These are phyloP conservation scores for Venturia effusa DNA, from an alignment of 2,329 filamentous ascomycete genomes.

Conservation along the genomic window DNA sequence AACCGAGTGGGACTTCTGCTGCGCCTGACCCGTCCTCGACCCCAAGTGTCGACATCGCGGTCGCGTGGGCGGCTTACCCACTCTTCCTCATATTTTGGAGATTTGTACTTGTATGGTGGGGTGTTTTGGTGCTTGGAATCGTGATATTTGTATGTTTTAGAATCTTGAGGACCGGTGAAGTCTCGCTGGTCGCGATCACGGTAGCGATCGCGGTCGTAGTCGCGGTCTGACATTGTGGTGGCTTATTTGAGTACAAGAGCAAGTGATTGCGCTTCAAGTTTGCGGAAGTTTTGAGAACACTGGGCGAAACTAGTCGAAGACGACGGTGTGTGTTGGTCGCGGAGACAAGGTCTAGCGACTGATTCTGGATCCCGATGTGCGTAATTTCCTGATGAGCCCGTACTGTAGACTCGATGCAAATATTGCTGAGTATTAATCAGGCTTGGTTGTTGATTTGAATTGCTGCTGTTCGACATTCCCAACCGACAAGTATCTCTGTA, in stretches of 20 bases:
- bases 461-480: background rate
- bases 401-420: background rate
- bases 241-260: background rate
- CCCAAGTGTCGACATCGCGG: background rate
- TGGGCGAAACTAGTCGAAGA: background rate
- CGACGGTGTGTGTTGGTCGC: background rate
- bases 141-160: background rate
- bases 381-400: background rate
- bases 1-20: background rate
- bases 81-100: background rate
- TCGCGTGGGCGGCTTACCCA: background rate
- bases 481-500: background rate
- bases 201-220: background rate
- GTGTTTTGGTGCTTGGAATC: background rate
- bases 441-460: background rate
- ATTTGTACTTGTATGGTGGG: background rate
- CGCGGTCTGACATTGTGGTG: background rate
- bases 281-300: background rate
- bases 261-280: background rate
- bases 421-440: background rate
- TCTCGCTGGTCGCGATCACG: background rate
- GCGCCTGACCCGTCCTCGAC: background rate
- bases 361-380: background rate
- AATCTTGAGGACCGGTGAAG: background rate
- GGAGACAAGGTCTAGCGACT: background rate